phyloP scores from a whole-genome alignment of 2,329 filamentous ascomycete species.

The Ophiostoma pallidulum region DNA sequence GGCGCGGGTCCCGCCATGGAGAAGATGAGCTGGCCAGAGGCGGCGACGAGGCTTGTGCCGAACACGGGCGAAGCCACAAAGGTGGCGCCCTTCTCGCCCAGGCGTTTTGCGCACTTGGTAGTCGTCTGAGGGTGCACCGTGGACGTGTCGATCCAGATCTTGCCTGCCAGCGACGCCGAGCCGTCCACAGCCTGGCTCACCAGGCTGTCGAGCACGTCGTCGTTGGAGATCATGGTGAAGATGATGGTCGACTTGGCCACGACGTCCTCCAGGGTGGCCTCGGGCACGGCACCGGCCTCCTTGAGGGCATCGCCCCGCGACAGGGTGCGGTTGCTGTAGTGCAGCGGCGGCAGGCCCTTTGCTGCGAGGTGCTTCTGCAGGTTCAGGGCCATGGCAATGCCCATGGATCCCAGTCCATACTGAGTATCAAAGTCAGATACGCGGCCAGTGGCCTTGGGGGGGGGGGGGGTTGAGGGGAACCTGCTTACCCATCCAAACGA shows the following conservation, averaged over 20 bases:
- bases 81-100: background rate
- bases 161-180: background rate
- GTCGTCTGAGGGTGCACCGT: constrained; percentile 8
- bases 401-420: constrained; percentile 9
- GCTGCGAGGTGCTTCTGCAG: constrained; percentile 5
- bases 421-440: too few species aligned
- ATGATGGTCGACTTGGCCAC: background rate
- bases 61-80: background rate
- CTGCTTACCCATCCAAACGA: constrained; percentile 7
- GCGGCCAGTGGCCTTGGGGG: background rate
- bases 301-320: constrained; percentile 5
- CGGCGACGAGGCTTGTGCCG: constrained; percentile 1
- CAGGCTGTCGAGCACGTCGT: background rate
- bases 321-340: constrained; percentile 9
- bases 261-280: background rate
- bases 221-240: background rate
- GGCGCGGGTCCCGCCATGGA: background rate
- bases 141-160: constrained; percentile 7
- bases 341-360: constrained; percentile 1
- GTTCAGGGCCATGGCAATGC: constrained; percentile 9
- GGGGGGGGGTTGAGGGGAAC: background rate
- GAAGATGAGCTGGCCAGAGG: constrained; percentile 1
- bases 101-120: background rate
- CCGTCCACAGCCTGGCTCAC: background rate
- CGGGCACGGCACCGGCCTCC: constrained; percentile 1